Evolutionary conservation across 768 basidiomycete species (phyloP), one percentile per base, ranked within the genome.

Genomic region (Suillus paluster): DNA sequence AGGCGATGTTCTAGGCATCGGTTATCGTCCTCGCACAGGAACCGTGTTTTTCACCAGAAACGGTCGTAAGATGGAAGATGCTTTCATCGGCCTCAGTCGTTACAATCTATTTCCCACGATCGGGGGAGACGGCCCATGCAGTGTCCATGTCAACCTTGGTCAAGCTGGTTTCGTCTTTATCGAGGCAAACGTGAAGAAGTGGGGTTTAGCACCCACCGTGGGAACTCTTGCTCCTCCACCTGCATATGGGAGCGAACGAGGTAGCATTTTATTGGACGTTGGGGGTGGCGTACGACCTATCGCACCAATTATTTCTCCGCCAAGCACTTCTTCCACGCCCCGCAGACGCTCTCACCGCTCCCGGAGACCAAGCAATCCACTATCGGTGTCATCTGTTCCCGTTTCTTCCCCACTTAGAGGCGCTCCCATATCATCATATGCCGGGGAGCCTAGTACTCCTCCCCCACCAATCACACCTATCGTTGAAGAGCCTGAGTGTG

Each of bases 11-110:
- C 83, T 99, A 34, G 97, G 97, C 34, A 85, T 99, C 23, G 97
- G 96, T 5, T 99, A 97, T 78, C 88, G 95, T 25, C 97, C 97
- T 5, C 88, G 97, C 44, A 94, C 92, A 4, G 97, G 97, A 33
- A 96, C 95, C 0, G 95, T 99, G n/a, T 99, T 99, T 79, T 99
- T 93, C 82, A 99, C 97, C 42, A 90, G 96, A 62, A 99, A 99
- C 69, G 97, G 97, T 36, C 88, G 95, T 63, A 97, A 95, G 78
- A 87, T 95, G 75, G 97, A 98, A 68, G 97, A 99, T 74, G 96
- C 95, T 9, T 99, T 94, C 69, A 80, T 94, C 59, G 97, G 95
- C 41, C 81, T 99, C 61, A 92, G 86, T 70, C 83, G 86, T 58
- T 92, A 90, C 84, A 99, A 99, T 70, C 85, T 99, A 19, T 99